These are phyloP conservation scores for Russula emetica DNA, from an alignment of 768 basidiomycete species.

Conservation along the genomic window DNA sequence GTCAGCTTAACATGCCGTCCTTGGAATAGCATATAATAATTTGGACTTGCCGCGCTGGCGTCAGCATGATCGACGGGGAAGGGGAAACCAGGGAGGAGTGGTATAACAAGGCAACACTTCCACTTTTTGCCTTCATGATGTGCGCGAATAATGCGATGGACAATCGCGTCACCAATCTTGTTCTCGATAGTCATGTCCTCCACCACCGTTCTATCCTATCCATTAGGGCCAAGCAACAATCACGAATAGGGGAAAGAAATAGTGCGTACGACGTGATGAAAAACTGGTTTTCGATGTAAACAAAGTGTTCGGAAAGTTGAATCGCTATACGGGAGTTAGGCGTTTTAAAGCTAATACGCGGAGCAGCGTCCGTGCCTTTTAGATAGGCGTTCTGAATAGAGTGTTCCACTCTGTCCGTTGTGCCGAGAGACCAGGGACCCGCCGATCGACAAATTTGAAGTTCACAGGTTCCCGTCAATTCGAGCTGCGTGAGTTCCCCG, in stretches of 20 bases:
- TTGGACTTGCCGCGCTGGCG: conserved; percentile 72
- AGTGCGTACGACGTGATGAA: conserved; percentile 77
- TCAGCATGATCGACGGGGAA: conserved; percentile 91
- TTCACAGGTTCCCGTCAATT: conserved; percentile 93
- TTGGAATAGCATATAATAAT: background rate
- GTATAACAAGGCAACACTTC: conserved; percentile 92
- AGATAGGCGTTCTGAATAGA: conserved; percentile 95
- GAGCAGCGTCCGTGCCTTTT: conserved; percentile 50
- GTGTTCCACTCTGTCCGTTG: conserved; percentile 74
- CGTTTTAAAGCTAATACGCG: background rate
- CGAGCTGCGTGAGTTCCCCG: conserved; percentile 69
- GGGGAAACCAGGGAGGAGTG: conserved; percentile 88
- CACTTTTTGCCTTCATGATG: conserved; percentile 75
- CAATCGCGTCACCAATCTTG: conserved; percentile 89
- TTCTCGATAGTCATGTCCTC: conserved; percentile 88
- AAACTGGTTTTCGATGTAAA: conserved; percentile 97
- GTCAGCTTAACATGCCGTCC: conserved; percentile 12
- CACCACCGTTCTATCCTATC: conserved; percentile 59
- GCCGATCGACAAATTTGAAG: conserved; percentile 94
- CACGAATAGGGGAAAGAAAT: background rate
- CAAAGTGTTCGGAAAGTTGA: conserved; percentile 91
- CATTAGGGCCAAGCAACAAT: conserved; percentile 1
- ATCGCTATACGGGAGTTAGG: conserved; percentile 53
- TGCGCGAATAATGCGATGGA: conserved; percentile 85
- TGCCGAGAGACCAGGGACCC: conserved; percentile 96